Conservation (phyloP, 768 basidiomycete genomes). For the Termitomyces sp. region DNA sequence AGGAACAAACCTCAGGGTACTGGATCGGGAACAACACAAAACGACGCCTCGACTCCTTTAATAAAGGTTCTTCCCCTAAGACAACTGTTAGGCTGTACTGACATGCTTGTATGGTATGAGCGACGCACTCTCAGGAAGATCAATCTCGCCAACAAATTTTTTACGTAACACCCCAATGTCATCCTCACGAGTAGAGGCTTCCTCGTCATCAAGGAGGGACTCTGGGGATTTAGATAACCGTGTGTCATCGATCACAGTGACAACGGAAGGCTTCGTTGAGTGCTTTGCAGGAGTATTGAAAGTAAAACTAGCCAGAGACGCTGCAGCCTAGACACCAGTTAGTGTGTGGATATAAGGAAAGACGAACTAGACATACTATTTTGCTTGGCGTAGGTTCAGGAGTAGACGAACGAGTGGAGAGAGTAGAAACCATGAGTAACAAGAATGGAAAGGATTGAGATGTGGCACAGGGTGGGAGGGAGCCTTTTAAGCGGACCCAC, state of each 20-base stretch:
- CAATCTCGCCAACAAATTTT: constrained; percentile 66
- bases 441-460: constrained; percentile 1
- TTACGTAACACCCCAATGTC: constrained; percentile 24
- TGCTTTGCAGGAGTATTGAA: constrained; percentile 23
- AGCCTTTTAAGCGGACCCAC: constrained; percentile 18
- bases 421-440: constrained; percentile 24
- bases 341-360: constrained; percentile 2
- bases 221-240: constrained; percentile 15
- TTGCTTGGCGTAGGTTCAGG: constrained; percentile 46
- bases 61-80: constrained; percentile 73
- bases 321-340: constrained; percentile 30
- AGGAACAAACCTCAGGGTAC: constrained; percentile 69
- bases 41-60: constrained; percentile 70
- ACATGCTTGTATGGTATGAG: background rate
- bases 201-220: constrained; percentile 12
- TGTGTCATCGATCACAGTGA: constrained; percentile 13
- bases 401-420: constrained; percentile 22
- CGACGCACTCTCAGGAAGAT: constrained; percentile 52
- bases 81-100: background rate
- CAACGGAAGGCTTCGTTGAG: background rate
- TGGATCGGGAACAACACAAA: constrained; percentile 95
- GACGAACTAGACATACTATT: constrained; percentile 29
- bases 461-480: background rate
- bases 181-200: background rate
- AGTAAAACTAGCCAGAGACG: constrained; percentile 38